Base-by-base conservation (phyloP, 140 eudicot species). In the Flaveria floridana region DNA sequence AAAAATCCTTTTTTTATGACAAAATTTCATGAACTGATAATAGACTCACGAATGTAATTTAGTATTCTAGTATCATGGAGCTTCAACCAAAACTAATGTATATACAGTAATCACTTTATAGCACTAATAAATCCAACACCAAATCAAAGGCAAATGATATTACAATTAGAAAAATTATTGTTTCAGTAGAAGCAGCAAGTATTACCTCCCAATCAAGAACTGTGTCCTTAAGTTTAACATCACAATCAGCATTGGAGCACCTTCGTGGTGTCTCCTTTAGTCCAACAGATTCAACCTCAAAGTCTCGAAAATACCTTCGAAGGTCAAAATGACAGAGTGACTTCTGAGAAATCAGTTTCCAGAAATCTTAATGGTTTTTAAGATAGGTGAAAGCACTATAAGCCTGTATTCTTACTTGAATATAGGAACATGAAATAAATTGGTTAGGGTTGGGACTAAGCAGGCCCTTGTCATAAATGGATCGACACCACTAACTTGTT, bases 201-300 rank as follows among this genome's bases (percentile, higher is more conserved):
- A 58, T n/a, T 87, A 91, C 97, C 97, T 91, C 96, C 97, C 97
- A 91, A 77, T 91, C 97, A 64, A 91, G 91, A 79, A 91, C 97
- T 7, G 96, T 87, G 80, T 91, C 97, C 84, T 83, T 91, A 53
- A 91, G 85, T 84, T 84, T 89, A 44, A 81, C 82, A 57, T 84
- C 80, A 83, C 97, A 91, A 34, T 65, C 83, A 65, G 78, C 87
- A 69, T 85, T 83, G 30, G 91, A 87, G 76, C 97, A 91, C 25
- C 87, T 87, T 26, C 97, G 82, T 39, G 91, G 57, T 55, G 97
- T 91, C 76, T 85, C 95, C 86, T 89, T 91, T 79, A 91, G 68
- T 74, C 97, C 97, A 71, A 91, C 89, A 48, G 97, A 87, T 84
- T 89, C 97, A 77, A 91, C 82, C 82, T 91, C 97, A 75, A 91